A percentile compares a stretch with the other conserved stretches of the same genome.
These are phyloP conservation scores for Saraca asoca DNA, from an alignment of 331 rosid genomes.

Conservation along the genomic window DNA sequence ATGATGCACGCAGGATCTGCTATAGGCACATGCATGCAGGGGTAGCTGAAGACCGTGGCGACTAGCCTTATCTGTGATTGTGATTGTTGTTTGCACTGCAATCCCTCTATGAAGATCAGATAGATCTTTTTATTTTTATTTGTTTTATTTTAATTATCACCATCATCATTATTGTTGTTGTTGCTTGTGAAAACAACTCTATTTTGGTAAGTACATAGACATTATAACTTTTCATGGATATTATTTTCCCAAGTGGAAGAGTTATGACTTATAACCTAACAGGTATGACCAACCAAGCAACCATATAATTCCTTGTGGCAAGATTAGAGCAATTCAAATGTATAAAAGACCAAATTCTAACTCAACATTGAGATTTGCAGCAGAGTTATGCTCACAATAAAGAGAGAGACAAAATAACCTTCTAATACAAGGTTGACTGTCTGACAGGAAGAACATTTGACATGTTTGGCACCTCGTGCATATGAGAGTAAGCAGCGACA, in stretches of 20 bases:
- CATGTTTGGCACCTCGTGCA: slow-evolving; percentile 71
- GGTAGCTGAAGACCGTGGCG: slow-evolving; percentile 1
- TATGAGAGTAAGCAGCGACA: slow-evolving; percentile 75
- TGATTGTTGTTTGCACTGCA: slow-evolving; percentile 14
- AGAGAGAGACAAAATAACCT: slow-evolving; percentile 49
- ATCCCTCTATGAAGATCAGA: slow-evolving; percentile 3
- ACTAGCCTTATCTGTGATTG: slow-evolving; percentile 6
- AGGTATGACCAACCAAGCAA: too few species aligned
- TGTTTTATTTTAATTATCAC: too few species aligned
- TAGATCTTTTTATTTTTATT: neutral
- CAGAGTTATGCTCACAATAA: too few species aligned
- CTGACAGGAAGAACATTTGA: slow-evolving; percentile 83
- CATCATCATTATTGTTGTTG: too few species aligned
- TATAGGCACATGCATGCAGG: neutral
- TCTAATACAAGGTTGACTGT: slow-evolving; percentile 78
- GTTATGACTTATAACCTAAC: too few species aligned
- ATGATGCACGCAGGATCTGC: slow-evolving; percentile 3
- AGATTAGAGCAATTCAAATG: slow-evolving; percentile 23
- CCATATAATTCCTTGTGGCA: slow-evolving; percentile 4
- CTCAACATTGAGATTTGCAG: too few species aligned
- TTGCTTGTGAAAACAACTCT: neutral
- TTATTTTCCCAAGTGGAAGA: too few species aligned
- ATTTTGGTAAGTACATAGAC: slow-evolving; percentile 2
- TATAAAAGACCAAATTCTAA: too few species aligned
- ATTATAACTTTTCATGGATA: neutral